Evolutionary conservation across 2,329 filamentous ascomycete species (phyloP), one percentile per base, ranked within the genome.

Genomic region (Endocalyx cinctus): DNA sequence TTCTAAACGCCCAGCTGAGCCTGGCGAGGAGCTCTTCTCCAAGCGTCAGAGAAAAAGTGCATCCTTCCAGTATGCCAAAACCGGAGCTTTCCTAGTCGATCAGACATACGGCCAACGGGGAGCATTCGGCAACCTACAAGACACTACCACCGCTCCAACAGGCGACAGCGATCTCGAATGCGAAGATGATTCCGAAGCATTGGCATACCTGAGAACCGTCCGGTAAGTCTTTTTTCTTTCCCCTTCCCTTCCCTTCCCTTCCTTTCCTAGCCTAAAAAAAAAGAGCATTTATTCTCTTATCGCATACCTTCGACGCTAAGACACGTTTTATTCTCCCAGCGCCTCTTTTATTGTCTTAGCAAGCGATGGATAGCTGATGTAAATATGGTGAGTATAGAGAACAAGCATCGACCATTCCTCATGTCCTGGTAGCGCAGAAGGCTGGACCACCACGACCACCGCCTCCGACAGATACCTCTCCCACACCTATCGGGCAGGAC

Each of bases 351-450:
- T n/a, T n/a, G n/a, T n/a, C n/a, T n/a, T n/a, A n/a, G n/a, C n/a
- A n/a, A n/a, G n/a, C n/a, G n/a, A n/a, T 41, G 34, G 43, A 43
- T 31, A n/a, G 36, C 25, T 34, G 42, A 41, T 63, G 54, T 72
- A 75, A 63, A 73, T 72, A 54, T 68, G 62, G 62, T 69, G 64
- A 69, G 64, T 67, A 55, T 51, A 92, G 86, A 64, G 72, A 77
- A 46, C 80, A 94, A 74, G 86, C 86, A n/a, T 77, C 68, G 39
- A 63, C 69, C 8, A 82, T 94, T 20, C 87, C 87, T 1, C 73
- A 81, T 45, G 64, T 92, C 10, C 71, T 92, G 32, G 73, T 79
- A 28, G 84, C 81, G 1, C 70, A 77, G 5, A 73, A 68, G 43
- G 57, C 66, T 17, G 74, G 73, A 0, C 73, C 74, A 1, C 64